phyloP scores from a whole-genome alignment of 2,329 filamentous ascomycete genomes.

The Lasiodiplodia sp. region DNA sequence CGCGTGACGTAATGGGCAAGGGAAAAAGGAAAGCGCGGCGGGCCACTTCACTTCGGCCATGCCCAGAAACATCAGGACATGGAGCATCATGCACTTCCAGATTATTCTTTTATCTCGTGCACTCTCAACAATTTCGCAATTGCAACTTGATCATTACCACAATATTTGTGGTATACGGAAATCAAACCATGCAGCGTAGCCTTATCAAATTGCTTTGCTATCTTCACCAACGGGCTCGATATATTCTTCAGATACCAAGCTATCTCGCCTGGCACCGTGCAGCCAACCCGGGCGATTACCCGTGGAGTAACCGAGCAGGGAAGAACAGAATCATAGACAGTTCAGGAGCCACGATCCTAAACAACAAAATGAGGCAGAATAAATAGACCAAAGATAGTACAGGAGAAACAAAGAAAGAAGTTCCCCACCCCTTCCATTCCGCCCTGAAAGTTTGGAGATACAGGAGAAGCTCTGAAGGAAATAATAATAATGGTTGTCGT shows the following conservation, averaged over 20 bases:
- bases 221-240: not conserved
- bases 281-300: not conserved
- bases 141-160: too few species aligned
- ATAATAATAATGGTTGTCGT: not conserved
- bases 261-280: not conserved
- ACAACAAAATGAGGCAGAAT: not conserved
- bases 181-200: not conserved
- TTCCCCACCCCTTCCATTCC: not conserved
- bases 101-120: not conserved
- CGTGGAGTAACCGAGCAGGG: not conserved
- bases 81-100: not conserved
- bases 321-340: not conserved
- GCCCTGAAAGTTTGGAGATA: not conserved
- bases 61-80: too few species aligned
- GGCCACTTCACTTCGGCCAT: not conserved
- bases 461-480: not conserved
- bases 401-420: not conserved
- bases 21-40: conserved; percentile 1
- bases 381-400: not conserved
- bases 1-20: not conserved
- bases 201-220: not conserved
- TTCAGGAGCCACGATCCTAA: not conserved
- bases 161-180: too few species aligned
- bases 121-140: too few species aligned
- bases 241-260: not conserved